Evolutionary conservation across 495 filamentous ascomycete species (phyloP).

Genomic region (Penicillium salamii): DNA sequence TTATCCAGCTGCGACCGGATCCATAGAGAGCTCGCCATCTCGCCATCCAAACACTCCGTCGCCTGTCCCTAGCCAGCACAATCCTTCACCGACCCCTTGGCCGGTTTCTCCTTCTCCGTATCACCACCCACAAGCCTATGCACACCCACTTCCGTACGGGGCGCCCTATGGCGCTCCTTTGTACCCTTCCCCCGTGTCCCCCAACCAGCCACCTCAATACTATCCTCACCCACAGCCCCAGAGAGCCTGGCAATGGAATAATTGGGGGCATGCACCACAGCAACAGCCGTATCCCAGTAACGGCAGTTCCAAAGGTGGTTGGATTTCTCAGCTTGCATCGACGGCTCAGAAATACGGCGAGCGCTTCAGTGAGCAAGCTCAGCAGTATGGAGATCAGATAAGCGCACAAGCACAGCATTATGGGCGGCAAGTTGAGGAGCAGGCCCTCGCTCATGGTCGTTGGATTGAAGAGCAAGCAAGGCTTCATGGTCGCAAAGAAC

Average conservation of each 20-base stretch:
- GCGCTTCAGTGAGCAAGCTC: constrained; percentile 39
- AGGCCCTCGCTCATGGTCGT: constrained; percentile 38
- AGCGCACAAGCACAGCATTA: constrained; percentile 41
- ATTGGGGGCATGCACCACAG: constrained; percentile 23
- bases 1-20: constrained; percentile 40
- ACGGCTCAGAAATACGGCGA: constrained; percentile 47
- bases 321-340: constrained; percentile 35
- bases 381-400: constrained; percentile 42
- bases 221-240: constrained; percentile 27
- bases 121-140: constrained; percentile 6
- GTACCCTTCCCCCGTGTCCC: constrained; percentile 8
- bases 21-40: constrained; percentile 9
- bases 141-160: constrained; percentile 12
- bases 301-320: constrained; percentile 29
- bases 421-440: constrained; percentile 41
- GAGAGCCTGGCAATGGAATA: constrained; percentile 32
- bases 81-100: constrained; percentile 16
- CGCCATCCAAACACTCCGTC: constrained; percentile 9
- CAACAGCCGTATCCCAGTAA: constrained; percentile 26
- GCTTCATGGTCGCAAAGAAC: constrained; percentile 26
- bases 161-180: constrained; percentile 22
- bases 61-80: constrained; percentile 16
- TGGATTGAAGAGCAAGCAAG: constrained; percentile 44
- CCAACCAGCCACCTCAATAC: constrained; percentile 26
- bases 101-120: constrained; percentile 16